Evolutionary conservation across 805 yeast species (phyloP).

Genomic region (Candida khao-thaluensis): DNA sequence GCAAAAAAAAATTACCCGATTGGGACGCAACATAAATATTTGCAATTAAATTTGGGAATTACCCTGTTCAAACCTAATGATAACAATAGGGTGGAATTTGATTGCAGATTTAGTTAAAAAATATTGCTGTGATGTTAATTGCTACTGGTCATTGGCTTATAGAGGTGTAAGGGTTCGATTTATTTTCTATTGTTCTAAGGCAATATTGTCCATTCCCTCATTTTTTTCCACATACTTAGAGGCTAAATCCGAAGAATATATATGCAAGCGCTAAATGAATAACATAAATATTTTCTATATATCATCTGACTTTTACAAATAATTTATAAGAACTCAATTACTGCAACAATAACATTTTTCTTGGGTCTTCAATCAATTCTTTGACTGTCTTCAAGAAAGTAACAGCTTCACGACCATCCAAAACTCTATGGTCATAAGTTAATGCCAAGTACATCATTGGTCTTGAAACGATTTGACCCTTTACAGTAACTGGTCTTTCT

Average conservation of each 20-base stretch:
- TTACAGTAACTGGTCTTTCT: conserved; percentile 94
- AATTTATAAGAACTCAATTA: no score
- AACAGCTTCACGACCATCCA: conserved; percentile 99
- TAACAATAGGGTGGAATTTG: conserved; percentile 1
- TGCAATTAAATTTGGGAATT: conserved; percentile 2
- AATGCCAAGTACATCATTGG: conserved; percentile 99
- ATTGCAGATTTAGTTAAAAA: background rate
- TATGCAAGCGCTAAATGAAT: no score
- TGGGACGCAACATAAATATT: conserved; percentile 9
- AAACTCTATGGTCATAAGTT: conserved; percentile 96
- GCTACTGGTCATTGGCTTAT: background rate
- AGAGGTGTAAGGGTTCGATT: conserved; percentile 1
- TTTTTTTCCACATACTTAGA: no score
- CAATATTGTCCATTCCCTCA: no score
- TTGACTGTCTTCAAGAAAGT: conserved; percentile 93
- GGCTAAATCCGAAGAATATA: no score
- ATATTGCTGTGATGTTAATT: no score
- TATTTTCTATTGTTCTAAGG: background rate
- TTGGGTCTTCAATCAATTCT: conserved; percentile 97
- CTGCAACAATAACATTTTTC: conserved; percentile 77
- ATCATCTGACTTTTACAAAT: no score
- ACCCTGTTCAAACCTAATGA: conserved; percentile 6
- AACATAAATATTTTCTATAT: no score
- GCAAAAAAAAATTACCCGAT: conserved; percentile 8
- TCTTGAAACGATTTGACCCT: conserved; percentile 93